Evolutionary conservation across 2,329 filamentous ascomycete genomes (phyloP), one percentile per base, ranked within the genome.

Genomic region (Xylariaceae sp.): DNA sequence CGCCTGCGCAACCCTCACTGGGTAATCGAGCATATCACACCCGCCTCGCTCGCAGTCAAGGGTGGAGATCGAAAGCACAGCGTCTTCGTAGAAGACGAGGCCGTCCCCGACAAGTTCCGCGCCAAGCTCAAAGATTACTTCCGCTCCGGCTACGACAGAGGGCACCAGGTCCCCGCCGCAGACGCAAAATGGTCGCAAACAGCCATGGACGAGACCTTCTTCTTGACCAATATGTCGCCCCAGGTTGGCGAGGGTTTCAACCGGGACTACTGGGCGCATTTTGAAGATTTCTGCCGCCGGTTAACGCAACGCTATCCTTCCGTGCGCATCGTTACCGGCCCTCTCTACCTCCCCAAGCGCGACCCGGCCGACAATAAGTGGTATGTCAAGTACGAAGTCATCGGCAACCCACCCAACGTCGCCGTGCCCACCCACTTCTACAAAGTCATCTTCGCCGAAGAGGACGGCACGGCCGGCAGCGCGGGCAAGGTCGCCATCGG

Each of bases 231-330:
- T 74, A 99, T 99, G 91, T 96, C 91, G 66, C 94, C 94, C 31
- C 94, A 99, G 73, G 94, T 99, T 30, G 94, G 94, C 58, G 90
- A 96, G 66, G 94, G 94, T 51, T 99, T 99, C 78, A 99, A 99
- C 74, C 82, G 94, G 45, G 94, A 99, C 74, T 99, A 99, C 80
- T 99, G 94, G 94, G 88, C 94, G 35, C 94, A 99, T 69, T 91
- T 99, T 59, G 94, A 99, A 73, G 92, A 96, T 66, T 99, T 97
- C 66, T 96, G 92, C 72, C 82, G 94, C 10, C 77, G 90, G 15
- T 76, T 99, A 57, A 92, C 91, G 1, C 72, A 76, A 42, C 79
- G 75, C 47, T 99, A 96, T 66, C 91, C 92, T 1, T 87, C 82
- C 39, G 92, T 99, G 22, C 81, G 94, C 54, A 86, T 97, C 59